Evolutionary conservation across 768 basidiomycete genomes (phyloP), one percentile per base, ranked within the genome.

Genomic region (Boletus rubroflammeus): DNA sequence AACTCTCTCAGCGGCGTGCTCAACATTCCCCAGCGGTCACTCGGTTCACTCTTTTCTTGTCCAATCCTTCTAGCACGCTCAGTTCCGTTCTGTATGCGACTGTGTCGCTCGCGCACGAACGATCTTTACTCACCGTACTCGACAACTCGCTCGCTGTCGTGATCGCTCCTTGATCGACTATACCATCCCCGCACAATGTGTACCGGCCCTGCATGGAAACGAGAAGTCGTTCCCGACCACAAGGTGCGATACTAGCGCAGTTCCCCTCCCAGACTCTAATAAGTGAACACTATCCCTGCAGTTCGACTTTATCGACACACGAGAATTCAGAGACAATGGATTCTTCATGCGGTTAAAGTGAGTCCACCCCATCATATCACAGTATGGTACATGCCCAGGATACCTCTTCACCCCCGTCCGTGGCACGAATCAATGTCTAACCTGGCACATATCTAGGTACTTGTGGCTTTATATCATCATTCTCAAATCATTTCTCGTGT

Each of bases 221-320:
- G 94, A 67, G 97, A 98, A 79, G 82, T 90, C 63, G 94, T 98
- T 42, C 92, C 90, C 51, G 97, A 98, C 76, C 97, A 98, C 75
- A 99, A 98, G 82, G 96, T 93, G 57, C 51, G 78, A 57, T 36
- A 28, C 28, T 41, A 51, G 25, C 34, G 13, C 31, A 19, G n/a
- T 42, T 29, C 23, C 40, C 14, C 32, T 13, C 47, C 11, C 49
- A 19, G 50, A 17, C 36, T 40, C 31, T n/a, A n/a, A 31, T 11
- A 11, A 55, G n/a, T 53, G 41, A 58, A 49, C 19, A 14, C 19
- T 21, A 52, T 41, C 38, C 44, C 49, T 32, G 19, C 58, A 98
- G 97, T 98, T 98, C 65, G 96, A 98, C 78, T 98, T 98, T 66
- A 81, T 99, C 66, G 93, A 98, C 72, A 88, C 89, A 21, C 81